Evolutionary conservation across 192 early-diverging fungal genomes (phyloP).

Genomic region (Blastocladiella britannica): DNA sequence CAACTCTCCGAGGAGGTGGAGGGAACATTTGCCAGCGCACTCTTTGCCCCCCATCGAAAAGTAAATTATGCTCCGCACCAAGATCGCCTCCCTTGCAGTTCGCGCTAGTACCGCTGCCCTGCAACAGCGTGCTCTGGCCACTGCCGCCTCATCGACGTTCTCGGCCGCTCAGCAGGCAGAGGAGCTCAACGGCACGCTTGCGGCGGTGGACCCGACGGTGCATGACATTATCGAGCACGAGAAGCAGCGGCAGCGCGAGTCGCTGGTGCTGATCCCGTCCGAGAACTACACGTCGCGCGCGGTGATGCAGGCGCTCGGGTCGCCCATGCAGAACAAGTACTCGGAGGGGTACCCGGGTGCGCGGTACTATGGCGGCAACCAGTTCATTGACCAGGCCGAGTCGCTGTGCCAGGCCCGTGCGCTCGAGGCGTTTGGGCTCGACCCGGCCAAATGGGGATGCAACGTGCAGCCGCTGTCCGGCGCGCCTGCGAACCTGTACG

Average conservation of each 20-base stretch:
- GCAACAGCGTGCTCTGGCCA: too few relatives aligned
- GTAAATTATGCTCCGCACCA: too few relatives aligned
- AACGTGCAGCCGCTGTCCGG: conserved; percentile 92
- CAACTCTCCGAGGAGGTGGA: too few relatives aligned
- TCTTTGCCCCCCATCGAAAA: too few relatives aligned
- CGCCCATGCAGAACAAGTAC: conserved; percentile 99
- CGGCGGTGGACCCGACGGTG: conserved; percentile 69
- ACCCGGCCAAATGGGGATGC: conserved; percentile 77
- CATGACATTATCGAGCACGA: conserved; percentile 84
- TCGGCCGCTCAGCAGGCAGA: background rate
- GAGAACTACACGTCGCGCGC: conserved; percentile 97
- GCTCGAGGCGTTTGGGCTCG: conserved; percentile 73
- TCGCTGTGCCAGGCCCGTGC: conserved; percentile 83
- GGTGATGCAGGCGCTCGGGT: conserved; percentile 89
- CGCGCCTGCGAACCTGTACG: conserved; percentile 94
- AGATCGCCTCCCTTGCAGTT: too few relatives aligned
- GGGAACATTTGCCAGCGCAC: too few relatives aligned
- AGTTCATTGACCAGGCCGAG: conserved; percentile 91
- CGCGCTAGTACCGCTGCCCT: too few relatives aligned
- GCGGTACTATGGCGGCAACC: conserved; percentile 98
- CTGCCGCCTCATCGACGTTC: too few relatives aligned
- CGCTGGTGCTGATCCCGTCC: conserved; percentile 84
- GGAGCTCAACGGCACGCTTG: conserved; percentile 50
- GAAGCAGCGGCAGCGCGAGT: conserved; percentile 81
- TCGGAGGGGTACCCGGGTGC: conserved; percentile 93